Evolutionary conservation across 441 rosid species (phyloP), one percentile per base, ranked within the genome.

Genomic region (Pelargonium cotyledonis): DNA sequence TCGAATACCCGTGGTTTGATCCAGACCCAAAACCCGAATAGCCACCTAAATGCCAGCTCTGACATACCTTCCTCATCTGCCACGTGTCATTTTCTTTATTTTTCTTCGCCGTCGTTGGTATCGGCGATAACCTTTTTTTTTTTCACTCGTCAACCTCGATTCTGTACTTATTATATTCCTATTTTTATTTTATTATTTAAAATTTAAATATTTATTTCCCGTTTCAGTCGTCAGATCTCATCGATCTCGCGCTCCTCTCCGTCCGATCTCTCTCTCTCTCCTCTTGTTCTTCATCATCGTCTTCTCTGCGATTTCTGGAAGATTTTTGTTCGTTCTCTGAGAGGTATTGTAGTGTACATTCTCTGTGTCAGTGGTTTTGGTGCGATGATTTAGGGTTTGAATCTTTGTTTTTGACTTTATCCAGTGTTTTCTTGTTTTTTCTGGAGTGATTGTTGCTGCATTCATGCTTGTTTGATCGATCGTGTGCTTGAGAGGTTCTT

Each of bases 321-420:
- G 40, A 35, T 35, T 35, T 35, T 35, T 35, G 40, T 35, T 35
- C 40, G 40, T 35, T 35, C 40, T 0, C 40, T 6, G 40, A 35
- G 40, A 35, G 40, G 40, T 35, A 35, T 35, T 5, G 40, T 35
- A 35, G 40, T 35, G 63, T 18, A 18, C 63, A 18, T 57, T 57
- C 63, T 57, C 29, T 26, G 31, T 9, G 63, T 57, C 63, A 19
- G 19, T 57, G 31, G 63, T 57, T 19, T 47, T 47, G 53, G 53
- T 47, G 63, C 21, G 63, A 9, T 18, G 63, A 19, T 19, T 57
- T 57, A 57, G 63, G 63, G 63, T 57, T 57, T 57, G 63, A 57
- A 57, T 57, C 40, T 35, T 35, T 35, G 40, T 35, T 35, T 35
- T 35, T 35, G 6, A 35, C 40, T 35, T 4, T 35, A 35, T 4